A percentile compares a stretch with the other conserved stretches of the same genome.
These are phyloP conservation scores for Hypoxylon intermedium DNA, from an alignment of 495 filamentous ascomycete species.

Conservation along the genomic window DNA sequence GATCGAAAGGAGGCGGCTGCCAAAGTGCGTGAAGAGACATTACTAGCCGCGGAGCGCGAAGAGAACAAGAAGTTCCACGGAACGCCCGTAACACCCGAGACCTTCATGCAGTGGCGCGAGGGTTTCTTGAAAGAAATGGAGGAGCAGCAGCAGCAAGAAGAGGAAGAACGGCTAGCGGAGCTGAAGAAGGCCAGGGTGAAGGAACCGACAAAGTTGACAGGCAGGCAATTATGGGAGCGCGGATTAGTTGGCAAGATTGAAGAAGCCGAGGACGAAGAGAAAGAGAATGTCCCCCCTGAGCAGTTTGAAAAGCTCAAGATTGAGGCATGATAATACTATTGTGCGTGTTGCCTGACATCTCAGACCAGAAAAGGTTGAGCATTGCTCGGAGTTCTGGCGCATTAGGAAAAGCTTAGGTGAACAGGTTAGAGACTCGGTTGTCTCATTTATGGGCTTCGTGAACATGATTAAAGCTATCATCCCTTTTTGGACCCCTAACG, in stretches of 20 bases:
- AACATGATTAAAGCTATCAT: constrained; percentile 11
- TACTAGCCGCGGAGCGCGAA: constrained; percentile 78
- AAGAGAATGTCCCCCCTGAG: constrained; percentile 58
- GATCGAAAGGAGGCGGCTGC: constrained; percentile 69
- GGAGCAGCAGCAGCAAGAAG: constrained; percentile 66
- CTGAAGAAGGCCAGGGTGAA: constrained; percentile 75
- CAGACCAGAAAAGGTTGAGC: constrained; percentile 9
- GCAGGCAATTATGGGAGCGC: constrained; percentile 83
- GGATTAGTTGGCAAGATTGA: constrained; percentile 77
- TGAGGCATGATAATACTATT: constrained; percentile 31
- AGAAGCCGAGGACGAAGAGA: constrained; percentile 74
- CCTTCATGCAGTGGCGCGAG: constrained; percentile 82
- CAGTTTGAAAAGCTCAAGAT: constrained; percentile 74
- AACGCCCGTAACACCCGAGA: constrained; percentile 82
- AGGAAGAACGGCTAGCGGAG: constrained; percentile 76
- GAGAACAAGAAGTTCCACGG: constrained; percentile 97
- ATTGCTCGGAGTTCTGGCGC: constrained; percentile 41
- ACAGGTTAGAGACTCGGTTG: constrained; percentile 8
- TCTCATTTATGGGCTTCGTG: constrained; percentile 14
- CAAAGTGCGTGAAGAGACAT: constrained; percentile 68
- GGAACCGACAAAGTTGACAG: constrained; percentile 71
- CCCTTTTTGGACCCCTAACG: constrained; percentile 40
- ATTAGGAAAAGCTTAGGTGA: constrained; percentile 19
- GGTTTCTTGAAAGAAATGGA: constrained; percentile 80
- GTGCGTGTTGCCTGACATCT: not conserved